Base-by-base conservation (phyloP, 176 grass and related monocot species). In the Oryza punctata region DNA sequence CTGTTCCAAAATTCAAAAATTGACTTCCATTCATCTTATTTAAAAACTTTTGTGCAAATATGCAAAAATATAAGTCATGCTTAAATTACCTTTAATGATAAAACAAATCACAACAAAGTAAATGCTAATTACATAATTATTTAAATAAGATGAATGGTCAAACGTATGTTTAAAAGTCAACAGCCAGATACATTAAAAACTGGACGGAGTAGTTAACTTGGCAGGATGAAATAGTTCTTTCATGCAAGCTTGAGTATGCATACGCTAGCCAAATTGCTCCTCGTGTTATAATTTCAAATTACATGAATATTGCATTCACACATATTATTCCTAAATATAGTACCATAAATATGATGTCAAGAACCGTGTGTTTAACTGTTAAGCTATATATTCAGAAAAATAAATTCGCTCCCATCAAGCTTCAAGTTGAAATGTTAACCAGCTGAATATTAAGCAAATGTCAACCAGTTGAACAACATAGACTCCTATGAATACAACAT, bases 221-320 rank as follows among this genome's bases (percentile, higher is more conserved):
- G 14, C 45, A 82, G 57, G 4, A 33, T 52, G 69, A 80, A 73
- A 28, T 38, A 66, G 33, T 49, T 69, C 71, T 81, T 75, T 38
- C 47, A 66, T 67, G 24, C 61, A 15, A 70, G 24, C 16, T 61
- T 45, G 40, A 24, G 5, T n/a, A 76, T 24, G n/a, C 2, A 84
- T 38, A 27, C 6, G 23, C 46, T 5, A 28, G 32, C 23, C 54
- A 72, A 71, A 72, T 25, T 38, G 5, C 21, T 29, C 23, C 70
- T 32, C 37, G 30, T 7, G 13, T 25, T 63, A 77, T 57, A 63
- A 38, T 8, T 57, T 63, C 16, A 21, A 38, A 41, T 63, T 7
- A 63, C 54, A 63, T 6, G 6, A 38, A 59, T 41, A 81, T 61
- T 60, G 21, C 54, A 60, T 60, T 60, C 50, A 35, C 64, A 27